These are phyloP conservation scores for Pseudotsuga menziesii DNA, from an alignment of 75 land plant species.

Conservation along the genomic window DNA sequence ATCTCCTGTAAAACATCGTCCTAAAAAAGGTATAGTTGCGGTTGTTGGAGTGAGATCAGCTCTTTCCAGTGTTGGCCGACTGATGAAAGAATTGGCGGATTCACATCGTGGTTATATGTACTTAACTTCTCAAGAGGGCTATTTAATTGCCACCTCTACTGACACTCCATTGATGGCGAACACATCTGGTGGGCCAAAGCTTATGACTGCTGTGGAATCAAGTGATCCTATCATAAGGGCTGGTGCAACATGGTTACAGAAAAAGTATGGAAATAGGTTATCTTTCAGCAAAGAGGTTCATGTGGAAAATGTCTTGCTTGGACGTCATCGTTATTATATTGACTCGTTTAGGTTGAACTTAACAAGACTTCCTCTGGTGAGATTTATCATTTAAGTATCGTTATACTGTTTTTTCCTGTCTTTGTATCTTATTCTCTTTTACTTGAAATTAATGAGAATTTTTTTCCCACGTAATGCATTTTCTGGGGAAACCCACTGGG, in stretches of 20 bases:
- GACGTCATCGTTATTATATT: constrained; percentile 44
- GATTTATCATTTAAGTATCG: constrained; percentile 9
- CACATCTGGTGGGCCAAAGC: constrained; percentile 31
- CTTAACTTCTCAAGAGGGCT: constrained; percentile 71
- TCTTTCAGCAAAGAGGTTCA: constrained; percentile 43
- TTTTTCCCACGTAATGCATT: too few relatives aligned
- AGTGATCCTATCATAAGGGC: constrained; percentile 47
- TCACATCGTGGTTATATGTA: constrained; percentile 64
- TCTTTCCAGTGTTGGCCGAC: constrained; percentile 62
- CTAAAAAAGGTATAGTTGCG: constrained; percentile 45
- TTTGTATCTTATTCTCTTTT: not conserved
- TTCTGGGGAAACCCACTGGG: too few relatives aligned
- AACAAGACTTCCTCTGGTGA: constrained; percentile 72
- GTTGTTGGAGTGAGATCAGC: constrained; percentile 75
- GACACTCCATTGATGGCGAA: constrained; percentile 46
- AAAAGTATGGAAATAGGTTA: constrained; percentile 37
- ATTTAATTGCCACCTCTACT: constrained; percentile 72
- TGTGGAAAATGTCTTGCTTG: constrained; percentile 52
- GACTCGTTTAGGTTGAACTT: constrained; percentile 66
- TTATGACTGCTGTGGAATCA: constrained; percentile 55
- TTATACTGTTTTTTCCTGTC: not conserved
- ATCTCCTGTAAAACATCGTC: constrained; percentile 49
- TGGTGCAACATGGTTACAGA: constrained; percentile 65
- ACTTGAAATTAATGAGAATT: not conserved
- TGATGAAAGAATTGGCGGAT: constrained; percentile 70